These are phyloP conservation scores for Metschnikowia lunata DNA, from an alignment of 805 yeast species.

Conservation along the genomic window DNA sequence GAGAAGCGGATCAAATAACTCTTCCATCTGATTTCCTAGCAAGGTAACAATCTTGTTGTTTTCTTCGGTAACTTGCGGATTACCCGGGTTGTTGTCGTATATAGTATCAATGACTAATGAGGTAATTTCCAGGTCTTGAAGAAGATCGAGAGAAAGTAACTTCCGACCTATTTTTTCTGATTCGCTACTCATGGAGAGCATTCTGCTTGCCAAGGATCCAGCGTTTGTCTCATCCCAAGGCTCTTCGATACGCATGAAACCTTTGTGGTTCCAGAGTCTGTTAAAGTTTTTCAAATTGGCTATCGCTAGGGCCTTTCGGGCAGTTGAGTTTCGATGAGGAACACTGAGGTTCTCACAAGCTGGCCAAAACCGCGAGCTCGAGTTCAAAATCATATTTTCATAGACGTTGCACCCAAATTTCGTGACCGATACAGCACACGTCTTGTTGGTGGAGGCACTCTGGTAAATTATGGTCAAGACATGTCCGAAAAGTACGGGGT, in stretches of 20 bases:
- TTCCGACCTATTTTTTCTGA: constrained; percentile 57
- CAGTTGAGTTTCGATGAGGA: constrained; percentile 49
- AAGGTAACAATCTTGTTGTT: constrained; percentile 74
- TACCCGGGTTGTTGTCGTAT: constrained; percentile 46
- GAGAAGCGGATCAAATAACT: constrained; percentile 79
- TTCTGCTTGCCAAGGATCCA: constrained; percentile 68
- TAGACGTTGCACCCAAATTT: constrained; percentile 60
- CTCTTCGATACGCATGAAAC: constrained; percentile 37
- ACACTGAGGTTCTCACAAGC: constrained; percentile 67
- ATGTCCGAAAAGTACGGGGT: constrained; percentile 41
- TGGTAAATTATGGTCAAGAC: constrained; percentile 49
- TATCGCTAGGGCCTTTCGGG: constrained; percentile 73
- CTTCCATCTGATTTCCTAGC: constrained; percentile 83
- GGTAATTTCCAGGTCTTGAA: constrained; percentile 46
- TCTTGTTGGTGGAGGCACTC: constrained; percentile 39
- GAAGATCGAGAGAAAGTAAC: constrained; percentile 53
- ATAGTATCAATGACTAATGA: constrained; percentile 70
- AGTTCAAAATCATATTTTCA: constrained; percentile 16
- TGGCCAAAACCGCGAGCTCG: constrained; percentile 63
- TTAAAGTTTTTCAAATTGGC: constrained; percentile 66
- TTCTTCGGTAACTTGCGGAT: constrained; percentile 39
- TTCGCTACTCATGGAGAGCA: constrained; percentile 50
- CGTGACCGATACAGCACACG: constrained; percentile 55
- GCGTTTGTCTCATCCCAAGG: constrained; percentile 76
- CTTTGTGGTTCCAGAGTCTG: constrained; percentile 40